Percentiles rank a stretch among this genome's conserved stretches.
Evolutionary conservation across 2,329 filamentous ascomycete species (phyloP).

Genomic region (Clarireedia paspali): DNA sequence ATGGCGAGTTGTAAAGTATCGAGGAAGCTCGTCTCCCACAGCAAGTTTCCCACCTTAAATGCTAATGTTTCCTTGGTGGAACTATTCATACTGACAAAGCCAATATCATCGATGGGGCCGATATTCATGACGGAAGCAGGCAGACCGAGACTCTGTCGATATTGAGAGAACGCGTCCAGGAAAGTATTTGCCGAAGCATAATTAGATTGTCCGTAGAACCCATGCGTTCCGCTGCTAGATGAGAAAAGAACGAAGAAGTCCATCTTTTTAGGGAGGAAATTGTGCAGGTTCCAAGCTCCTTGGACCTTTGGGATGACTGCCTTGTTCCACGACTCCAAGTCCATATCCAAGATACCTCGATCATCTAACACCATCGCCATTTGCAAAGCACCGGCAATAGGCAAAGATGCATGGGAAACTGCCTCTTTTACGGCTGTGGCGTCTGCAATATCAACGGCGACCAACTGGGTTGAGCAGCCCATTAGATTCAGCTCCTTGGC

Average conservation of each 20-base stretch:
- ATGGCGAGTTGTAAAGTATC: background rate
- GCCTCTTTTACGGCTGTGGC: background rate
- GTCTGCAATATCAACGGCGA: background rate
- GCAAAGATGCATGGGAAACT: background rate
- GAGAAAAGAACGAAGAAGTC: constrained; percentile 34
- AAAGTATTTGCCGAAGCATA: constrained; percentile 11
- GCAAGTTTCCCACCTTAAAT: background rate
- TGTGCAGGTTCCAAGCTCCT: constrained; percentile 47
- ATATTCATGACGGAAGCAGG: background rate
- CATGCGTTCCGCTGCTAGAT: constrained; percentile 27
- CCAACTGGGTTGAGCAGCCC: constrained; percentile 35
- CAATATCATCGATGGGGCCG: background rate
- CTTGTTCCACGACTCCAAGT: constrained; percentile 30
- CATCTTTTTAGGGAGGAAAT: constrained; percentile 9
- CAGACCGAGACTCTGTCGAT: background rate
- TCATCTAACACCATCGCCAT: constrained; percentile 26
- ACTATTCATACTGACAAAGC: background rate
- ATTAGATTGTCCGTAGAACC: constrained; percentile 13
- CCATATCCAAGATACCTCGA: background rate
- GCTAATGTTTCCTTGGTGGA: background rate
- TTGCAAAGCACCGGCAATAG: constrained; percentile 8
- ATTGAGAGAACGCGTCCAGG: background rate
- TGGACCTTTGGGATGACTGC: constrained; percentile 44
- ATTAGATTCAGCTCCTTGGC: constrained; percentile 17
- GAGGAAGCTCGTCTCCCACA: background rate